These are phyloP conservation scores for Scheffersomyces segobiensis DNA, from an alignment of 1,139 yeast species.

Conservation along the genomic window DNA sequence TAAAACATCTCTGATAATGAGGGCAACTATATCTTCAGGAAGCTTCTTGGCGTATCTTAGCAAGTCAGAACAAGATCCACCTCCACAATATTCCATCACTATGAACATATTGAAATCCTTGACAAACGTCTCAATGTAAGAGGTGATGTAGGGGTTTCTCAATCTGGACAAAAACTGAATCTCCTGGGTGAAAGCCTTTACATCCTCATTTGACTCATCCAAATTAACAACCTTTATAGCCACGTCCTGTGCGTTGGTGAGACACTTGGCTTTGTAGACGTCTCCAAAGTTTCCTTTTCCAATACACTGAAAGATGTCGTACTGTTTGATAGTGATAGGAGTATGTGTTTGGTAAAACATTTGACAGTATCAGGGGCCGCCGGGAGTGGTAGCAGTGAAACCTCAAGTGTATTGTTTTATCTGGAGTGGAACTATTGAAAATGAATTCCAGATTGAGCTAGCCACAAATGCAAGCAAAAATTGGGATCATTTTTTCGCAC, in stretches of 20 bases:
- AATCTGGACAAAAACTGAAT: constrained; percentile 69
- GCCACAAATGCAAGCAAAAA: neutral
- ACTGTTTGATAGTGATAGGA: constrained; percentile 24
- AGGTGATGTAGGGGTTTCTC: constrained; percentile 63
- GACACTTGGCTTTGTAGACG: constrained; percentile 65
- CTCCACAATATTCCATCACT: constrained; percentile 91
- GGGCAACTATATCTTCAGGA: constrained; percentile 59
- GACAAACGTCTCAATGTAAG: constrained; percentile 62
- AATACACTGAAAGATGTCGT: constrained; percentile 55
- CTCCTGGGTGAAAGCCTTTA: constrained; percentile 69
- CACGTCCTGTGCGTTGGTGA: constrained; percentile 40
- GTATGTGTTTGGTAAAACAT: neutral
- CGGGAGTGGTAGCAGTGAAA: neutral
- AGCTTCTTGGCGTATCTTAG: constrained; percentile 35
- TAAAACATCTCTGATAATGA: constrained; percentile 59
- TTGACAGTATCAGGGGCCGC: neutral
- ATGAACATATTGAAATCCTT: constrained; percentile 75
- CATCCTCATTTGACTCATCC: constrained; percentile 74
- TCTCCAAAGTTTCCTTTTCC: constrained; percentile 90
- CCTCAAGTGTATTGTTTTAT: neutral
- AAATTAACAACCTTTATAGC: constrained; percentile 81
- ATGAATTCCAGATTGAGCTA: neutral
- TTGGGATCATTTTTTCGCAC: constrained; percentile 6
- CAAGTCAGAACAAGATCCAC: constrained; percentile 84
- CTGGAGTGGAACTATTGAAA: neutral